phyloP scores from a whole-genome alignment of 306 rosid species.

The Lathyrus aphaca region DNA sequence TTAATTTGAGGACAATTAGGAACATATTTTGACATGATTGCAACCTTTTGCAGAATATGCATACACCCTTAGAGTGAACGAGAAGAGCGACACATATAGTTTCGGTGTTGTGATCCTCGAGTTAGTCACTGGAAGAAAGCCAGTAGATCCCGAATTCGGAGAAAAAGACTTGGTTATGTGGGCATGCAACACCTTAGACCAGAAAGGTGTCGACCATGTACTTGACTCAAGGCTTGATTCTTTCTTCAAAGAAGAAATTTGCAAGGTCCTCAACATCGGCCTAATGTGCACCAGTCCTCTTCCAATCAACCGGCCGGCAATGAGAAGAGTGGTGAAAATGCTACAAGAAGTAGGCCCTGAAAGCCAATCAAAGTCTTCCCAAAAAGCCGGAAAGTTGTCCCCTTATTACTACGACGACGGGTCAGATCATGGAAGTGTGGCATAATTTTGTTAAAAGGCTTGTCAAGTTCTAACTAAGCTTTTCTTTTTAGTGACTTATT shows the following conservation, averaged over 20 bases:
- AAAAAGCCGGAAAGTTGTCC: constrained; percentile 61
- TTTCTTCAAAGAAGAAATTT: constrained; percentile 71
- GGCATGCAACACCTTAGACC: constrained; percentile 81
- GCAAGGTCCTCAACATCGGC: constrained; percentile 85
- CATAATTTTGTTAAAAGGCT: constrained; percentile 37
- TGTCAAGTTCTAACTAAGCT: constrained; percentile 7
- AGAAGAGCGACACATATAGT: constrained; percentile 94
- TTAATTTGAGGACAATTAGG: neutral
- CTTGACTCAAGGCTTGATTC: constrained; percentile 69
- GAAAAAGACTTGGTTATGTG: constrained; percentile 92
- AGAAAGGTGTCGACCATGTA: constrained; percentile 75
- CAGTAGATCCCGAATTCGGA: constrained; percentile 83
- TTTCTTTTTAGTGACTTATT: neutral
- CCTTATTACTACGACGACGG: constrained; percentile 70
- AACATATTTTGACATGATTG: neutral
- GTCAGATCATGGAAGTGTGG: constrained; percentile 74
- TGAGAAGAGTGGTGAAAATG: constrained; percentile 75
- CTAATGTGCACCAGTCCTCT: constrained; percentile 93
- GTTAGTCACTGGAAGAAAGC: constrained; percentile 72
- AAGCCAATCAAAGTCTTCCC: constrained; percentile 40
- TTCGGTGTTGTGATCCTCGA: constrained; percentile 91
- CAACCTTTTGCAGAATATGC: constrained; percentile 75
- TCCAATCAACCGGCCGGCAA: constrained; percentile 70
- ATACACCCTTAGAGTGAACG: constrained; percentile 87
- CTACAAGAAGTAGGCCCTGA: constrained; percentile 59